phyloP scores from a whole-genome alignment of 1,139 yeast genomes.

The Schizosaccharomyces versatilis region DNA sequence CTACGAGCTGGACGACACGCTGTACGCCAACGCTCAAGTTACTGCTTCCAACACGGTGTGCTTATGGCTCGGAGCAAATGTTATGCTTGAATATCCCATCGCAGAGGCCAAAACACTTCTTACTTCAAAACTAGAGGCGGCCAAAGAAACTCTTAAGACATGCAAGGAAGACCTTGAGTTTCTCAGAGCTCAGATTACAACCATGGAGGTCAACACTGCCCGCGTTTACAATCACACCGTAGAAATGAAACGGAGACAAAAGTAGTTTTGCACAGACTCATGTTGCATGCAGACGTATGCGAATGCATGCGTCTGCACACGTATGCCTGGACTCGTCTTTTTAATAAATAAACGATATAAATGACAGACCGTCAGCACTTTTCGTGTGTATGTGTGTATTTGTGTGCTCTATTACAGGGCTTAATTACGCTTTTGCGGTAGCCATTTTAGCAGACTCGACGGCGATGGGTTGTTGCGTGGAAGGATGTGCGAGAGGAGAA shows the following conservation, averaged over 20 bases:
- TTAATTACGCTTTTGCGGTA: no score
- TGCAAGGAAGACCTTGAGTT: conserved; percentile 75
- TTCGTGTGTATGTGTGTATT: no score
- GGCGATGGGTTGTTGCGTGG: no score
- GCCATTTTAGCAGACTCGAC: no score
- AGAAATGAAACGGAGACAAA: neutral
- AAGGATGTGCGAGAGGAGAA: no score
- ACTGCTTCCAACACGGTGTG: conserved; percentile 42
- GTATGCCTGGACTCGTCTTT: no score
- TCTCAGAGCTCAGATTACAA: conserved; percentile 76
- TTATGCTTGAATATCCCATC: conserved; percentile 84
- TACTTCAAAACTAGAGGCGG: conserved; percentile 37
- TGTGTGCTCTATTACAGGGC: no score
- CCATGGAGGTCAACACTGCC: conserved; percentile 95
- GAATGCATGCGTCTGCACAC: no score
- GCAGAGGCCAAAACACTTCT: conserved; percentile 65
- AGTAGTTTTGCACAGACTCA: neutral
- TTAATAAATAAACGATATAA: no score
- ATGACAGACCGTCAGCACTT: no score
- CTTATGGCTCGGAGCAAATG: conserved; percentile 87
- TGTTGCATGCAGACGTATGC: neutral
- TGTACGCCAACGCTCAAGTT: conserved; percentile 62
- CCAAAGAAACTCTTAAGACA: conserved; percentile 33
- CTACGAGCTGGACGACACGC: conserved; percentile 80
- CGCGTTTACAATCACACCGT: conserved; percentile 88